phyloP scores from a whole-genome alignment of 331 rosid genomes.

The Quercus tomentella region DNA sequence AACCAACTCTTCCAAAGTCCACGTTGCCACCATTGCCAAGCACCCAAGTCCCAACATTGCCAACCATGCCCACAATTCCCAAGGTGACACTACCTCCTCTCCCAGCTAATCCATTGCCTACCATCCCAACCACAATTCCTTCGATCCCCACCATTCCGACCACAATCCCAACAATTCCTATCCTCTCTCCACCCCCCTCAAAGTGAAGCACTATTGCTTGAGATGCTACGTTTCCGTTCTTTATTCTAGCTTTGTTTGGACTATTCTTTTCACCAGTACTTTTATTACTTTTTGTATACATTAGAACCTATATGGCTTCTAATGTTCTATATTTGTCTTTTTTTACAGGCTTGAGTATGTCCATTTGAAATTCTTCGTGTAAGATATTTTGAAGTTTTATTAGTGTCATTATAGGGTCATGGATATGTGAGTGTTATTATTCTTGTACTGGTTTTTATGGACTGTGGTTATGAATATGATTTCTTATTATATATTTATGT shows the following conservation, averaged over 20 bases:
- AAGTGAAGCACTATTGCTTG: conserved; percentile 12
- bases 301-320: not conserved
- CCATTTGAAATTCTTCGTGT: not conserved
- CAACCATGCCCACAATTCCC: too few species aligned
- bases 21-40: not conserved
- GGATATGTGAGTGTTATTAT: not conserved
- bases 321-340: not conserved
- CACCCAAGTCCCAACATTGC: too few species aligned
- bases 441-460: not conserved
- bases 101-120: too few species aligned
- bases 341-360: not conserved
- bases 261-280: not conserved
- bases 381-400: not conserved
- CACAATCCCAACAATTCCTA: not conserved
- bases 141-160: too few species aligned
- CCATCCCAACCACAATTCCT: too few species aligned
- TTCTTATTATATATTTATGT: not conserved
- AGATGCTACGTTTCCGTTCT: not conserved
- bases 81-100: too few species aligned
- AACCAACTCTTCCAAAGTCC: conserved; percentile 14
- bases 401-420: not conserved
- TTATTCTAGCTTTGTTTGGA: not conserved
- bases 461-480: not conserved
- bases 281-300: not conserved
- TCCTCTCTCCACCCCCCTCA: conserved; percentile 37